Percentiles rank a stretch among this genome's conserved stretches.
Conservation (phyloP, 768 basidiomycete species). For the Strobilomyces echinocephalus region DNA sequence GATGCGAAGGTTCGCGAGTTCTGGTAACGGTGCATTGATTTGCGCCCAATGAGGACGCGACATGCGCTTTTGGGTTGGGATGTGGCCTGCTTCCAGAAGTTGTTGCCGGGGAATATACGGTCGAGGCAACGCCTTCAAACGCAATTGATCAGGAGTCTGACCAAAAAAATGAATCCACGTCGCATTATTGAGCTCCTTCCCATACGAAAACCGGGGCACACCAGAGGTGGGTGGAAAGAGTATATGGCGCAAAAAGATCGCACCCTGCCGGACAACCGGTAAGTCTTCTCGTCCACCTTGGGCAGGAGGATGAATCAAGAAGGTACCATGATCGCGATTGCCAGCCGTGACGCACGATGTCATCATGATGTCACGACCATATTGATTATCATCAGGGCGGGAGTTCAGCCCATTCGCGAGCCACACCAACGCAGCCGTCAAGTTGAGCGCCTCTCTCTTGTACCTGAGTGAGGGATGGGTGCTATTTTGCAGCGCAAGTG, state of each 20-base stretch:
- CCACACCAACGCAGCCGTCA: conserved; percentile 7
- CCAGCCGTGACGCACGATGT: neutral
- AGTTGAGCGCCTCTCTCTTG: conserved; percentile 1
- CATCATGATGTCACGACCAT: conserved; percentile 2
- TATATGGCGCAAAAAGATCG: neutral
- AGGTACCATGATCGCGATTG: neutral
- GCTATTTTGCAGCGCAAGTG: neutral
- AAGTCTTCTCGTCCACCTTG: neutral
- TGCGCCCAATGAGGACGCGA: neutral
- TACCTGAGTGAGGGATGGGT: neutral
- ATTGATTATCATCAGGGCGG: conserved; percentile 3
- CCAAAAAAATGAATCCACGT: neutral
- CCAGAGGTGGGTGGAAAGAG: conserved; percentile 1
- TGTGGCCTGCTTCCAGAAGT: neutral
- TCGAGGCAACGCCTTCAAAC: neutral
- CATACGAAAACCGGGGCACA: neutral
- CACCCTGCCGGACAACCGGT: conserved; percentile 3
- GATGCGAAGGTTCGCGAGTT: neutral
- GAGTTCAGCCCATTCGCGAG: conserved; percentile 4
- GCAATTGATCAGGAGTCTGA: neutral
- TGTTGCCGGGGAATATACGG: neutral
- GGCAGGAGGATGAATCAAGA: conserved; percentile 1
- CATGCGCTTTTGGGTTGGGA: conserved; percentile 4
- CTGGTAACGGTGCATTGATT: neutral
- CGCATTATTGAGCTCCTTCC: neutral